Evolutionary conservation across 2,329 filamentous ascomycete species (phyloP).

Genomic region (Colletotrichum cordylinicola): DNA sequence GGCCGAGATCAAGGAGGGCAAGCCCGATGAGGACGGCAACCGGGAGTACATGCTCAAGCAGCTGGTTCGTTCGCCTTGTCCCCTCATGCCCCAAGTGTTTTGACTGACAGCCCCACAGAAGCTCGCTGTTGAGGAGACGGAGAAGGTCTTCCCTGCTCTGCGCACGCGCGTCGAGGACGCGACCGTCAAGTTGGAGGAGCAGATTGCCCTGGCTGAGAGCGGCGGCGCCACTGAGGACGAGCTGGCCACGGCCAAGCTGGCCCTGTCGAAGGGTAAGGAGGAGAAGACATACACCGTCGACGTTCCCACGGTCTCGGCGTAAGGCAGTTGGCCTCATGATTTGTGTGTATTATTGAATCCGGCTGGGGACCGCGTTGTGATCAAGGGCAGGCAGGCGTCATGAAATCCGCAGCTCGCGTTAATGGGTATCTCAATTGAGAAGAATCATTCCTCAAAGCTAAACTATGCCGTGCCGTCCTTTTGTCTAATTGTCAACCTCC

Average conservation of each 20-base stretch:
- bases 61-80: conserved; percentile 64
- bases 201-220: conserved; percentile 70
- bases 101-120: conserved; percentile 53
- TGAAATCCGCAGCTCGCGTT: not conserved
- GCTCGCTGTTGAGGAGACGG: conserved; percentile 85
- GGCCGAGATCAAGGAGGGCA: conserved; percentile 57
- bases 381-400: not conserved
- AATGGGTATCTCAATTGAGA: conserved; percentile 22
- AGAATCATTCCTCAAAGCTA: not conserved
- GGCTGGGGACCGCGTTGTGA: not conserved
- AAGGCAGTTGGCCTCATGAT: not conserved
- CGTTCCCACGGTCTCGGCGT: not conserved
- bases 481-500: conserved; percentile 57
- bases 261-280: conserved; percentile 55
- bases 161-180: conserved; percentile 74
- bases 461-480: not conserved
- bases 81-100: not conserved
- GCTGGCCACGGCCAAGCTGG: conserved; percentile 60
- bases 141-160: conserved; percentile 78
- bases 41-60: conserved; percentile 82
- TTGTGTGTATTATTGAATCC: not conserved
- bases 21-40: conserved; percentile 71
- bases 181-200: conserved; percentile 74
- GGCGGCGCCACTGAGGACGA: conserved; percentile 52
- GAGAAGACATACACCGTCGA: conserved; percentile 24